Conservation (phyloP, 768 basidiomycete species). For the Kwoniella dendrophila region DNA sequence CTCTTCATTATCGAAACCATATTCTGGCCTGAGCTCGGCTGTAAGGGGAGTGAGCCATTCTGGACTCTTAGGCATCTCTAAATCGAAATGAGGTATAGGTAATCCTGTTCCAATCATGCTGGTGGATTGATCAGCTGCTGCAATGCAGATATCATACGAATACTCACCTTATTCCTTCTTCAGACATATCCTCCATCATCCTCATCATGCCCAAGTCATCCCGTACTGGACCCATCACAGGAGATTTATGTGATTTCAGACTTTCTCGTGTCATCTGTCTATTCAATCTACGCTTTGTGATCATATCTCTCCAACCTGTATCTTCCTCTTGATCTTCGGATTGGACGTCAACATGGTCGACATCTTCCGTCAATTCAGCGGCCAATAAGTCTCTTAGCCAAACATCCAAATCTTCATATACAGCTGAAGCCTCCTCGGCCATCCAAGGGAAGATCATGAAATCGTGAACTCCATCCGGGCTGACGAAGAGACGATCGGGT, state of each 20-base stretch:
- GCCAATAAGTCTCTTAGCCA: constrained; percentile 41
- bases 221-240: constrained; percentile 29
- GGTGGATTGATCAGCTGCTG: not conserved
- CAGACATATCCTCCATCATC: constrained; percentile 36
- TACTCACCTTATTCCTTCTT: constrained; percentile 36
- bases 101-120: constrained; percentile 19
- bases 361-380: constrained; percentile 18
- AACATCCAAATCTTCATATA: constrained; percentile 39
- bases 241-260: constrained; percentile 23
- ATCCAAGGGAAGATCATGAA: constrained; percentile 52
- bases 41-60: constrained; percentile 19
- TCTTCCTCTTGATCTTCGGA: not conserved
- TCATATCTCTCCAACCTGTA: constrained; percentile 8
- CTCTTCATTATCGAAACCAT: constrained; percentile 14
- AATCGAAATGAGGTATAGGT: constrained; percentile 8
- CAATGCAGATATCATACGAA: not conserved
- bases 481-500: constrained; percentile 26
- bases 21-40: constrained; percentile 7
- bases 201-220: constrained; percentile 25
- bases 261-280: constrained; percentile 21
- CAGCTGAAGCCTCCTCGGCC: constrained; percentile 39
- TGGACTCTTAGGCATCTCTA: constrained; percentile 9
- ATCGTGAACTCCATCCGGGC: constrained; percentile 40
- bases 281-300: constrained; percentile 4
- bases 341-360: not conserved